Conservation (phyloP, 108 stramenopile species). For the Stephanodiscus triporus region DNA sequence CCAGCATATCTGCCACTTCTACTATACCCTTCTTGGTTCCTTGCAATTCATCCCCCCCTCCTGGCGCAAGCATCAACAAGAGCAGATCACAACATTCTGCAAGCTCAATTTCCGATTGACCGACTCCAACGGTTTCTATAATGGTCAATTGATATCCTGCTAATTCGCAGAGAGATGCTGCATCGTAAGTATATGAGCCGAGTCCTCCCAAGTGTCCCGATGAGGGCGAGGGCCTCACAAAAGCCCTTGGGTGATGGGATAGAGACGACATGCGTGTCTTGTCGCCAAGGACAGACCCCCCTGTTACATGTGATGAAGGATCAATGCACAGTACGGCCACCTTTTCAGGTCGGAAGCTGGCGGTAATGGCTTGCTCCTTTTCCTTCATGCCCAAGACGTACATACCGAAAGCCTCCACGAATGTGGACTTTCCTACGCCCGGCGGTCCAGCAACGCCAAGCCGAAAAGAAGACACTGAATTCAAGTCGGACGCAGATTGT, state of each 20-base stretch:
- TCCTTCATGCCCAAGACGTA: slow-evolving; percentile 54
- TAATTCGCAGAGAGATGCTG: slow-evolving; percentile 87
- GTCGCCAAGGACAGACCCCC: slow-evolving; percentile 98
- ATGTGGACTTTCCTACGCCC: slow-evolving; percentile 50
- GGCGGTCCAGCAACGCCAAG: slow-evolving; percentile 86
- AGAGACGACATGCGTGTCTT: slow-evolving; percentile 97
- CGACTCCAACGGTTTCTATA: slow-evolving; percentile 97
- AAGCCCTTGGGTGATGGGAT: slow-evolving; percentile 76
- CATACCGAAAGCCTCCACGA: slow-evolving; percentile 77
- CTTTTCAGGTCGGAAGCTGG: slow-evolving; percentile 37
- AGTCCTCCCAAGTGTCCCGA: slow-evolving; percentile 93
- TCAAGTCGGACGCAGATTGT: slow-evolving; percentile 13
- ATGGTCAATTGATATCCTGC: slow-evolving; percentile 92
- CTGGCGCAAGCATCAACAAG: slow-evolving; percentile 91
- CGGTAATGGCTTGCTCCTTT: neutral
- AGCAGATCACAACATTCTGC: slow-evolving; percentile 89
- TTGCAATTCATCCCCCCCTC: slow-evolving; percentile 96
- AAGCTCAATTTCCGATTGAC: slow-evolving; percentile 94
- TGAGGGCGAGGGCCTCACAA: slow-evolving; percentile 94
- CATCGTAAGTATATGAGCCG: slow-evolving; percentile 90
- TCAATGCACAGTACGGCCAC: slow-evolving; percentile 93
- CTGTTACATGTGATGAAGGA: slow-evolving; percentile 86
- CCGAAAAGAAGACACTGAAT: slow-evolving; percentile 54
- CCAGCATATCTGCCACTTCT: slow-evolving; percentile 93
- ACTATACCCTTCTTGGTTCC: slow-evolving; percentile 98